Conservation (phyloP, 257 asterid genomes). For the Echium plantagineum region DNA sequence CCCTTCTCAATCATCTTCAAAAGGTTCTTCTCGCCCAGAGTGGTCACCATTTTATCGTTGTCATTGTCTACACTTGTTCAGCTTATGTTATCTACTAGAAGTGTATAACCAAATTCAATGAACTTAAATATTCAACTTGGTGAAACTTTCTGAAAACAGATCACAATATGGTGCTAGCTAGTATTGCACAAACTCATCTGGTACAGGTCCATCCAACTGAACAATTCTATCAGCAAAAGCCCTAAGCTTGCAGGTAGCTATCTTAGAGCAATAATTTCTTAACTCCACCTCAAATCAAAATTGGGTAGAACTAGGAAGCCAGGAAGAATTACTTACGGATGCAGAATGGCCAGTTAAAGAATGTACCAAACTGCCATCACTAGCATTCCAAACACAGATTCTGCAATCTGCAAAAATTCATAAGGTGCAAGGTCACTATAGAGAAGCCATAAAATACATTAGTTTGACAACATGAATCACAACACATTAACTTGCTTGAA, state of each 20-base stretch:
- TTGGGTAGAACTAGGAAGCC: neutral
- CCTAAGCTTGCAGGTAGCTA: neutral
- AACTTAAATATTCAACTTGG: neutral
- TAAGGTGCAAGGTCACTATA: neutral
- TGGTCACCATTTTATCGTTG: no score
- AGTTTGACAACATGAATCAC: neutral
- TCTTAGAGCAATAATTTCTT: neutral
- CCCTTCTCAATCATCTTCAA: no score
- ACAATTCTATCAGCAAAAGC: neutral
- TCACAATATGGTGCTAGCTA: neutral
- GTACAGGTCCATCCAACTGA: neutral
- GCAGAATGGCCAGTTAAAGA: slow-evolving; percentile 81
- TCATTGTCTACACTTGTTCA: no score
- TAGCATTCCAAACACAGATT: slow-evolving; percentile 96
- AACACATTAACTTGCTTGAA: neutral
- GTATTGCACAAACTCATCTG: neutral
- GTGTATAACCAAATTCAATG: no score
- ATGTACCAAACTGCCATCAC: slow-evolving; percentile 93
- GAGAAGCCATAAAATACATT: neutral
- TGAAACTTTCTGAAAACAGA: neutral
- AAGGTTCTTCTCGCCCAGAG: no score
- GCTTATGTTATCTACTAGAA: neutral
- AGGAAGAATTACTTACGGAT: slow-evolving; percentile 46
- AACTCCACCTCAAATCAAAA: neutral
- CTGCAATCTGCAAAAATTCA: slow-evolving; percentile 64